phyloP scores from a whole-genome alignment of 192 early-diverging fungal species.

The Paraglomus occultum region DNA sequence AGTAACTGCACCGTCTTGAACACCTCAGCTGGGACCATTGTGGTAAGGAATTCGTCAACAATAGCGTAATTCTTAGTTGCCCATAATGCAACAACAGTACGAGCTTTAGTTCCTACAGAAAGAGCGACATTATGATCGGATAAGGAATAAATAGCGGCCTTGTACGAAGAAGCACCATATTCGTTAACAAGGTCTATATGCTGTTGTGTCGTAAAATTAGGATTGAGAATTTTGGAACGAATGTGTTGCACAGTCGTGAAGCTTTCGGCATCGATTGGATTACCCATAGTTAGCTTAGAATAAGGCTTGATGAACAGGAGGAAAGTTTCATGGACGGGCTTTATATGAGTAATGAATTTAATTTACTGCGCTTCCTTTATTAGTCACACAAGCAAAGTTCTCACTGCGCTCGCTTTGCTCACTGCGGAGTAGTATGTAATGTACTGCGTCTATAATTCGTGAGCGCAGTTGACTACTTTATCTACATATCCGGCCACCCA shows the following conservation, averaged over 20 bases:
- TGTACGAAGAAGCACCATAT: neutral
- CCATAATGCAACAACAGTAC: slow-evolving; percentile 31
- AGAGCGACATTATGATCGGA: slow-evolving; percentile 29
- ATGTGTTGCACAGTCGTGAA: neutral
- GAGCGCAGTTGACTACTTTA: neutral
- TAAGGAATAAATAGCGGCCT: neutral
- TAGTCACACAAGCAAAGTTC: too few relatives aligned
- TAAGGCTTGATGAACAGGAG: too few relatives aligned
- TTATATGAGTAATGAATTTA: too few relatives aligned
- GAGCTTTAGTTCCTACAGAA: slow-evolving; percentile 30
- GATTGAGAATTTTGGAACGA: neutral
- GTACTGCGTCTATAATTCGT: too few relatives aligned
- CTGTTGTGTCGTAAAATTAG: neutral
- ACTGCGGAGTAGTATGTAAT: too few relatives aligned
- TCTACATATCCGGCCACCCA: slow-evolving; percentile 26
- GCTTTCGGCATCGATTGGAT: too few relatives aligned
- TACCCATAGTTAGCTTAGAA: too few relatives aligned
- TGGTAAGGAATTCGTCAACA: slow-evolving; percentile 29
- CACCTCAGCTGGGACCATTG: slow-evolving; percentile 28
- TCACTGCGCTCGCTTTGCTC: too few relatives aligned
- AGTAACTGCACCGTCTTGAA: slow-evolving; percentile 34
- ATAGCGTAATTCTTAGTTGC: neutral
- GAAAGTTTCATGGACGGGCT: too few relatives aligned
- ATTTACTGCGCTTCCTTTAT: too few relatives aligned
- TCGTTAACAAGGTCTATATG: neutral